Base-by-base conservation (phyloP, 148 eudicot species). In the Vaccinium darrowii region DNA sequence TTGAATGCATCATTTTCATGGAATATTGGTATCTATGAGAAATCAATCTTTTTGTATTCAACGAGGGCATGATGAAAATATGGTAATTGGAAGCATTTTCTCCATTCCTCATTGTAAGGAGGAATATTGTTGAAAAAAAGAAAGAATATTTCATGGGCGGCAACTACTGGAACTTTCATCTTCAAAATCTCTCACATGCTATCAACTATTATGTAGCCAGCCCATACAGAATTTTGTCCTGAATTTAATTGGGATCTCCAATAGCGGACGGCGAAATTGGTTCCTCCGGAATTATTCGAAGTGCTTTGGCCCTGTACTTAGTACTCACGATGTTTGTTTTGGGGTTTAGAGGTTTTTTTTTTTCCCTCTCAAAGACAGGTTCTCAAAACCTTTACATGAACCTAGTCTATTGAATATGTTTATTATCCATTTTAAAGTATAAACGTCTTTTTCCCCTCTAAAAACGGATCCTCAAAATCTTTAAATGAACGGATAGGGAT, bases 1-100 rank as follows among this genome's bases (percentile, higher is more conserved):
- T 54, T 73, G 84, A 4, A 4, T n/a, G 60, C 12, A 51, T 2
- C 63, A 71, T 71, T 71, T 51, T 53, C 84, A 71, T 72, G 67
- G 49, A 52, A 82, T 67, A 27, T 67, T 82, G 84, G 53, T 73
- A 83, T 71, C 78, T 30, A 71, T 53, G 39, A 30, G 58, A 83
- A 33, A 72, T 83, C 79, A 83, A 33, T 72, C 6, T 72, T 65
- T 12, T 65, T 82, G 56, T 58, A 79, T 79, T 79, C 81, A 79
- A 79, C 39, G 2, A 79, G 49, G 81, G 57, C 47, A 78, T 78
- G 79, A 78, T 78, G 80, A 23, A 78, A 78, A 78, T 27, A 36
- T 13, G 21, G 80, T 25, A 7, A 51, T 51, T 51, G 80, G 21
- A 25, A 79, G 67, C 81, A 79, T 56, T 79, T 79, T 56, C 62